Base-by-base conservation (phyloP, 140 eudicot genomes). In the Flaveria floridana region DNA sequence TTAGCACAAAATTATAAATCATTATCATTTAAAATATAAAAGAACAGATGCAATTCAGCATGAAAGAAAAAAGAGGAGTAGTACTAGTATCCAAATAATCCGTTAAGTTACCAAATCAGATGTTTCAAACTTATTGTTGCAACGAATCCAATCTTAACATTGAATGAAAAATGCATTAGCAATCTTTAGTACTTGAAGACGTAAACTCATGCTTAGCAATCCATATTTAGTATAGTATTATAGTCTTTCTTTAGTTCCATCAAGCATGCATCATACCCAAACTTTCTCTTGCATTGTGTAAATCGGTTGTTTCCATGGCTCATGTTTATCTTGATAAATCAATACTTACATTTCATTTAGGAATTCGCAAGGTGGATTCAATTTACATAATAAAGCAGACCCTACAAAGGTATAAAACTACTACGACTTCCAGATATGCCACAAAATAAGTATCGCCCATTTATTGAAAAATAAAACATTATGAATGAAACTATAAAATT, bases 11-110 rank as follows among this genome's bases (percentile, higher is more conserved):
- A 51, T 48, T 57, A 74, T 7, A 79, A 0, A 21, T 57, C 46
- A 47, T 21, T 2, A 39, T 56, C 63, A 50, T 58, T 20, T 34
- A 19, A 71, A 74, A n/a, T 58, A 3, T 23, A 20, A 64, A 63
- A 15, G 20, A 7, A 48, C 21, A 28, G 16, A 50, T 34, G 63
- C 25, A 68, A 72, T 28, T 18, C 4, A 23, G 37, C 23, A 65
- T 19, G 25, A 58, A 16, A 75, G 52, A 18, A 63, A 26, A 71
- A 16, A 7, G 55, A 48, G 67, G 50, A 50, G 42, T 28, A 20
- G 55, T 30, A 81, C 59, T 59, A 78, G 71, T 46, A 65, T 70
- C 55, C 34, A 55, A 53, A 19, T 65, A 75, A 66, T 53, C 51
- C 23, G n/a, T 52, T 39, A 41, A 66, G 55, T 65, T 65, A 65